A percentile compares a stretch with the other conserved stretches of the same genome.
Evolutionary conservation across 1,284 basidiomycete species (phyloP).

Genomic region (Limonomyces culmigenus): DNA sequence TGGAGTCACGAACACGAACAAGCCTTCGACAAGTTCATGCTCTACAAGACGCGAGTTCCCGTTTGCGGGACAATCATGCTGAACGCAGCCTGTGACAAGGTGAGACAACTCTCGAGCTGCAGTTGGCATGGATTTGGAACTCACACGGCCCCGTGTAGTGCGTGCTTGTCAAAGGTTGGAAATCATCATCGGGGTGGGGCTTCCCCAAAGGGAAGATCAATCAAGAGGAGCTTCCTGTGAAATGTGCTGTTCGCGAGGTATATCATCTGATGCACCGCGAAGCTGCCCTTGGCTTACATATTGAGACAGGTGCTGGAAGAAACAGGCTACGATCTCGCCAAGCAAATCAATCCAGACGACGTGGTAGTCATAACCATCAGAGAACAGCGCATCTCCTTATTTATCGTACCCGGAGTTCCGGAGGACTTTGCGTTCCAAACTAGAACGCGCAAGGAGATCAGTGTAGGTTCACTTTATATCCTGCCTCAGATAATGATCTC

Average conservation of each 20-base stretch:
- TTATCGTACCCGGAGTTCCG: conserved; percentile 81
- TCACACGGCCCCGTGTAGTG: conserved; percentile 30
- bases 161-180: conserved; percentile 94
- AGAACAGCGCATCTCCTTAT: conserved; percentile 83
- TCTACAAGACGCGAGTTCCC: conserved; percentile 94
- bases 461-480: conserved; percentile 37
- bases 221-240: conserved; percentile 68
- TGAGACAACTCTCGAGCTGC: conserved; percentile 12
- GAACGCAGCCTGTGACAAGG: conserved; percentile 85
- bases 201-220: conserved; percentile 99
- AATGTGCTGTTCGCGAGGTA: conserved; percentile 86
- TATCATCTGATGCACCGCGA: conserved; percentile 10
- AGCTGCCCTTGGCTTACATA: neutral
- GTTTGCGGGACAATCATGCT: conserved; percentile 98
- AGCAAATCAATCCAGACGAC: conserved; percentile 49
- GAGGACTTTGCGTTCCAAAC: conserved; percentile 87
- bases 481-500: conserved; percentile 1
- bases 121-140: conserved; percentile 2
- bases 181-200: conserved; percentile 90
- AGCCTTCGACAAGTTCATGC: conserved; percentile 73
- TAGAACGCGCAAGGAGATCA: conserved; percentile 95
- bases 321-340: conserved; percentile 78
- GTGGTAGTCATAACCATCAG: conserved; percentile 80
- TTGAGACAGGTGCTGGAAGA: conserved; percentile 71
- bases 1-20: conserved; percentile 70